Base-by-base conservation (phyloP, 306 rosid species). In the Begonia fuchsioides region DNA sequence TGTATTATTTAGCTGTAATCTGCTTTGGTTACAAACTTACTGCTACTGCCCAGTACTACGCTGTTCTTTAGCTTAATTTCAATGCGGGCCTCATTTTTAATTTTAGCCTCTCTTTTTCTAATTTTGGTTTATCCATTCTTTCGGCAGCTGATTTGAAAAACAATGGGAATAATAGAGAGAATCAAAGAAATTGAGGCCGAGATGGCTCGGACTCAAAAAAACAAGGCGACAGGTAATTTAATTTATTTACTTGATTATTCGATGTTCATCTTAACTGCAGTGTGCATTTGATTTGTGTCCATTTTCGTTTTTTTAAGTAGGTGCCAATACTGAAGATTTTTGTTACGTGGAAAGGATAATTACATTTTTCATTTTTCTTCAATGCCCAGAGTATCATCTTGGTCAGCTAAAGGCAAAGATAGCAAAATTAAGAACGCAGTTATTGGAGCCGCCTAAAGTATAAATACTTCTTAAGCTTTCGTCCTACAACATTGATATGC, bases 331-430 rank as follows among this genome's bases (percentile, higher is more conserved):
- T 26, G 35, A 26, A 26, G 35, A 26, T 26, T 26, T 5, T 26
- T 26, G 35, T 26, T 26, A 26, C 8, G 35, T 26, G 35, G 50
- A 10, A 47, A n/a, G 14, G 19, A 14, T 53, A 15, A 45, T 14
- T 11, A 8, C 15, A 18, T 55, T 44, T 44, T 12, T 43, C 52
- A 38, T 11, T 38, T 53, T 60, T 35, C 43, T 15, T 39, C 50
- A 41, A 41, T 47, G 35, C 56, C 67, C 71, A 92, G 98, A 92
- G 72, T 92, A 92, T 68, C 98, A 92, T 77, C 96, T 92, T 51
- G 98, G 98, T 63, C 98, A 92, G 81, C 98, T 92, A 65, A 92
- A 92, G 75, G 98, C 98, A 7, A 92, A 92, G 86, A 92, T 92
- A 43, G 98, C 98, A 32, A 92, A 77, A 71, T 64, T 92, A 26